A percentile compares a stretch with the other conserved stretches of the same genome.
These are phyloP conservation scores for Globisporangium barbulae DNA, from an alignment of 352 stramenopile genomes.

Conservation along the genomic window DNA sequence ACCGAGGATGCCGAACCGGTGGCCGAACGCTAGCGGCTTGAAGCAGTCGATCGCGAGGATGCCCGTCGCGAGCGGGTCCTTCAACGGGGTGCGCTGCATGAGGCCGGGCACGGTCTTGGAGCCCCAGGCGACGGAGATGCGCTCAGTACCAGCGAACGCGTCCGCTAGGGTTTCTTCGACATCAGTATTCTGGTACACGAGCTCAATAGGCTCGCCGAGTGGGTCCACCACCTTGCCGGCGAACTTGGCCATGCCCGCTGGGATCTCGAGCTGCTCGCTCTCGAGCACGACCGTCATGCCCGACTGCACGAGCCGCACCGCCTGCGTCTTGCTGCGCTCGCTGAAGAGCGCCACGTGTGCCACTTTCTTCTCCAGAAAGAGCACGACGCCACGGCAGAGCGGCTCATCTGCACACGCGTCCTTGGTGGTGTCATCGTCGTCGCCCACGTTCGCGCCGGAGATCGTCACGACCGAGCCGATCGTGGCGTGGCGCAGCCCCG, in stretches of 20 bases:
- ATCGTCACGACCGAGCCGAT: constrained; percentile 70
- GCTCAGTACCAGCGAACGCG: constrained; percentile 5
- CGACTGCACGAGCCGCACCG: constrained; percentile 29
- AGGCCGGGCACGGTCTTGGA: constrained; percentile 61
- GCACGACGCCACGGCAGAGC: constrained; percentile 45
- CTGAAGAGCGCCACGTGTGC: constrained; percentile 58
- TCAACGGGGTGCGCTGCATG: constrained; percentile 51
- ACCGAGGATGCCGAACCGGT: constrained; percentile 64
- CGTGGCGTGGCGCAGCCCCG: constrained; percentile 63
- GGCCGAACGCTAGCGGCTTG: constrained; percentile 65
- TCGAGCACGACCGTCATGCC: constrained; percentile 65
- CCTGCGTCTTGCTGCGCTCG: constrained; percentile 21
- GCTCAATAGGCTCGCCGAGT: constrained; percentile 34
- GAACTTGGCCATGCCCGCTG: constrained; percentile 41
- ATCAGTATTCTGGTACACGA: constrained; percentile 17
- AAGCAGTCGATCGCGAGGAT: constrained; percentile 76
- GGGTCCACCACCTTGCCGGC: constrained; percentile 46
- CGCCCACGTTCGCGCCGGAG: constrained; percentile 15
- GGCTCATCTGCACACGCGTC: not conserved
- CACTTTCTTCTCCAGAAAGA: constrained; percentile 59
- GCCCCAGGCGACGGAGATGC: constrained; percentile 48
- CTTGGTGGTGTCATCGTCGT: constrained; percentile 9
- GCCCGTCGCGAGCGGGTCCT: constrained; percentile 53
- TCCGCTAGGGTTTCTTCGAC: not conserved
- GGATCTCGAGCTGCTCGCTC: constrained; percentile 45